These are phyloP conservation scores for Venturia asperata DNA, from an alignment of 2,329 filamentous ascomycete genomes.

Conservation along the genomic window DNA sequence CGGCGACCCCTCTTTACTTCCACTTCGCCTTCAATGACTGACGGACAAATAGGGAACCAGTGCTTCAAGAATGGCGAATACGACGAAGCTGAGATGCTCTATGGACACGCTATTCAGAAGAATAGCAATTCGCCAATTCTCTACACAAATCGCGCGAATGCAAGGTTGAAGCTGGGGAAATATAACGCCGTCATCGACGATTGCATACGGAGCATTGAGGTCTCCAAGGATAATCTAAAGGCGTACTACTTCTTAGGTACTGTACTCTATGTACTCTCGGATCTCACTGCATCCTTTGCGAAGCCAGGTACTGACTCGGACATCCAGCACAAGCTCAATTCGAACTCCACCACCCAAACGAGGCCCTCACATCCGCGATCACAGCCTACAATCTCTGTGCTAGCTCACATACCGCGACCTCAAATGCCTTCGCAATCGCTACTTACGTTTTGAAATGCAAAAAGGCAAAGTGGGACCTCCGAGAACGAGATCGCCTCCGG, in stretches of 20 bases:
- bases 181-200: slow-evolving; percentile 73
- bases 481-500: slow-evolving; percentile 55
- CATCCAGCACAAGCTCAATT: slow-evolving; percentile 67
- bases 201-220: slow-evolving; percentile 65
- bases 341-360: slow-evolving; percentile 62
- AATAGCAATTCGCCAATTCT: slow-evolving; percentile 71
- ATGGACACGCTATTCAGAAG: slow-evolving; percentile 71
- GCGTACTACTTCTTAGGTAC: slow-evolving; percentile 66
- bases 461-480: slow-evolving; percentile 75
- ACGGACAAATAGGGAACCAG: slow-evolving; percentile 47
- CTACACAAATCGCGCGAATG: slow-evolving; percentile 85
- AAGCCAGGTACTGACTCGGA: not conserved
- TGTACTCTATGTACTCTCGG: slow-evolving; percentile 19
- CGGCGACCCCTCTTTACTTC: not conserved
- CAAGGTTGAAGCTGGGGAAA: slow-evolving; percentile 63
- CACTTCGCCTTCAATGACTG: not conserved
- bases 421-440: slow-evolving; percentile 64
- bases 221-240: slow-evolving; percentile 65
- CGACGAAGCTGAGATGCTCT: slow-evolving; percentile 57
- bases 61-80: slow-evolving; percentile 61
- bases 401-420: slow-evolving; percentile 49
- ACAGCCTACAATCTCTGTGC: slow-evolving; percentile 67
- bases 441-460: slow-evolving; percentile 70
- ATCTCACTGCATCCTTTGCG: not conserved
- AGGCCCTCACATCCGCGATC: slow-evolving; percentile 63